Percentiles rank a stretch among this genome's conserved stretches.
Evolutionary conservation across 306 rosid genomes (phyloP).

Genomic region (Medicago lupulina): DNA sequence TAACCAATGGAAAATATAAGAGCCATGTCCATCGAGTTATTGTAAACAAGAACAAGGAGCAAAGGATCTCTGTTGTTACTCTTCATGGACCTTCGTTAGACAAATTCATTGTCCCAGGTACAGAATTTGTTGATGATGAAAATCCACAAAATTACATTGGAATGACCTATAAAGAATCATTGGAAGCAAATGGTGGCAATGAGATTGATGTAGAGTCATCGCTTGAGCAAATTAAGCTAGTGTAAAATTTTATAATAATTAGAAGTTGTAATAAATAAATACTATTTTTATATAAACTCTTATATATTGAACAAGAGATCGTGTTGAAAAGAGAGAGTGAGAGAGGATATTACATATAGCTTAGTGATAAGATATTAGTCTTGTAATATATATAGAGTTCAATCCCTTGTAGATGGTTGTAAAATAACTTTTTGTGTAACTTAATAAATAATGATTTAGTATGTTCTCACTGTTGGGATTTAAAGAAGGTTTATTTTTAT

Average conservation of each 20-base stretch:
- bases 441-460: no score
- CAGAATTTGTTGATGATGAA: conserved; percentile 52
- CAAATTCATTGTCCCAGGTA: conserved; percentile 45
- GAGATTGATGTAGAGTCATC: conserved; percentile 46
- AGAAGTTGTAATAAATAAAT: no score
- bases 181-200: conserved; percentile 50
- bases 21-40: conserved; percentile 68
- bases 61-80: conserved; percentile 56
- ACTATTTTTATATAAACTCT: no score
- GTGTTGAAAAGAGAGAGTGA: no score
- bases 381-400: no score
- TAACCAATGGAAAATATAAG: conserved; percentile 65
- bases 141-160: conserved; percentile 49
- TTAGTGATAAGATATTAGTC: no score
- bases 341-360: no score
- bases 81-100: conserved; percentile 68
- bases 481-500: no score
- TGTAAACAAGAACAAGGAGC: conserved; percentile 54
- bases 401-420: no score
- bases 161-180: conserved; percentile 55
- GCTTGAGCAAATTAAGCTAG: conserved; percentile 31
- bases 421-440: no score
- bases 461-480: no score
- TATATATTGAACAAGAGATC: no score
- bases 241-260: not conserved